Conservation (phyloP, 129 eudicot species). For the Arctium lappa region DNA sequence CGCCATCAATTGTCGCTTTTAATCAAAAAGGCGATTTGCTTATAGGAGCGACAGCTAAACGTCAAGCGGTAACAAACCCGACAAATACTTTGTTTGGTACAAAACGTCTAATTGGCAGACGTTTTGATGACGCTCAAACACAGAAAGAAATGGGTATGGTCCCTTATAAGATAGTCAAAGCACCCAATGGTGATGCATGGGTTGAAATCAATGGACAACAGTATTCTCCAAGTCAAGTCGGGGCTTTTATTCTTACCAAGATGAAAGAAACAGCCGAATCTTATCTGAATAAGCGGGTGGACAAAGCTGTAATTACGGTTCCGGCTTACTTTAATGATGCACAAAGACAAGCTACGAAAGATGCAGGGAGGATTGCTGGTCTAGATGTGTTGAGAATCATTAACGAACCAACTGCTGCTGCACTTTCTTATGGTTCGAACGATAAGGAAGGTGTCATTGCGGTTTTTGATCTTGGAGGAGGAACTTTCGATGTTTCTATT, state of each 20-base stretch:
- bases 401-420: slow-evolving; percentile 64
- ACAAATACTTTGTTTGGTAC: slow-evolving; percentile 42
- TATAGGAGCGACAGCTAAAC: slow-evolving; percentile 44
- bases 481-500: slow-evolving; percentile 56
- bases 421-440: slow-evolving; percentile 52
- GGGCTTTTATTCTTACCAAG: slow-evolving; percentile 43
- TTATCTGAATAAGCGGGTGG: slow-evolving; percentile 27
- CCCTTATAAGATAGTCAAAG: slow-evolving; percentile 41
- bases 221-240: slow-evolving; percentile 34
- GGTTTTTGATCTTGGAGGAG: slow-evolving; percentile 62
- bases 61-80: slow-evolving; percentile 51
- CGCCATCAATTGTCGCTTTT: slow-evolving; percentile 45
- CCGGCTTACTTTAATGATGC: slow-evolving; percentile 64
- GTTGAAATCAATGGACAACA: slow-evolving; percentile 45
- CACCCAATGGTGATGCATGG: slow-evolving; percentile 59
- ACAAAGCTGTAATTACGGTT: slow-evolving; percentile 50
- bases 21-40: slow-evolving; percentile 37
- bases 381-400: slow-evolving; percentile 53
- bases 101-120: slow-evolving; percentile 50
- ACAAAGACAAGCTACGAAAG: slow-evolving; percentile 61
- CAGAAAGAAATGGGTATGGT: slow-evolving; percentile 53
- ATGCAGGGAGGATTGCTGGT: slow-evolving; percentile 60
- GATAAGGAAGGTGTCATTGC: slow-evolving; percentile 54
- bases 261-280: slow-evolving; percentile 47
- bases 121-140: slow-evolving; percentile 48